Evolutionary conservation across 176 grass and related monocot species (phyloP), one percentile per base, ranked within the genome.

Genomic region (Saccharum officinarum): DNA sequence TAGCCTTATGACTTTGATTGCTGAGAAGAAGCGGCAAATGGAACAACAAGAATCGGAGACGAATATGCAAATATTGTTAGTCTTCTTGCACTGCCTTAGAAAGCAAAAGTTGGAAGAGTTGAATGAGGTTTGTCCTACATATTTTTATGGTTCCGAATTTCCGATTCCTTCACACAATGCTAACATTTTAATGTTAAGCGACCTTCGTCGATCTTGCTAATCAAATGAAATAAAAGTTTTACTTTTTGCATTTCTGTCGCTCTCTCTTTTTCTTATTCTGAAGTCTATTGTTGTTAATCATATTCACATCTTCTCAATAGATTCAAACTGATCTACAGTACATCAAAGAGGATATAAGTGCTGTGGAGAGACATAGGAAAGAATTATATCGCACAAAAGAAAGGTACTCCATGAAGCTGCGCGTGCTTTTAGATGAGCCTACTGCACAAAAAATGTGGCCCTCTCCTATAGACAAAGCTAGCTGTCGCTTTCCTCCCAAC

Each of bases 41-140:
- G 97, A 96, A 82, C 97, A 94, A 49, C 94, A 99, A 88, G 97
- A 96, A 71, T 91, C 97, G 0, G 97, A 99, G 84, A 94, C 94
- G 67, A 99, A 99, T 84, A 99, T 96, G 97, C 97, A 99, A 91
- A 99, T 99, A 92, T 70, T 99, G 71, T 87, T 92, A 28, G 92
- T 94, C 54, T 99, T 99, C 82, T 88, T 99, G 85, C 94, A 99
- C 39, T 99, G 90, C 82, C 97, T 99, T 78, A 94, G 94, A 89
- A 97, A 99, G 78, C 94, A 97, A 88, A 99, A 99, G 69, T 47
- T 97, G 76, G 94, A 99, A 34, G 97, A 99, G 67, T 80, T 99
- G 86, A 99, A 99, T 84, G 94, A 99, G 94, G 97, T 97, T 84
- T 78, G 73, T 73, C 15, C 23, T 66, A 33, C 23, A 67, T 69